These are phyloP conservation scores for Melanopsichium pennsylvanicum DNA, from an alignment of 1,284 basidiomycete genomes.

Conservation along the genomic window DNA sequence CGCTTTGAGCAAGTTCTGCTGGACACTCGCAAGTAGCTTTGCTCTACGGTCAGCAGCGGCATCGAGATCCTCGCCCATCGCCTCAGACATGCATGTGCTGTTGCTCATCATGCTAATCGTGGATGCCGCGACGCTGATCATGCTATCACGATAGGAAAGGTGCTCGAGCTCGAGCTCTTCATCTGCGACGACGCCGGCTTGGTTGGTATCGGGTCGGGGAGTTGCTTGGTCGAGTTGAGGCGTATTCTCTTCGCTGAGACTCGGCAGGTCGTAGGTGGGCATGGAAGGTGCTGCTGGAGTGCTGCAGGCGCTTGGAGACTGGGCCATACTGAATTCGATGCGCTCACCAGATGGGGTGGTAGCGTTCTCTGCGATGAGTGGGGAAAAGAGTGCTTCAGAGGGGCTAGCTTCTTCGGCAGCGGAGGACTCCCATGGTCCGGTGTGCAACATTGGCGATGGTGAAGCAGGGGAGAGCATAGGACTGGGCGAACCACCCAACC, in stretches of 20 bases:
- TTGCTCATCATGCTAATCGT: constrained; percentile 51
- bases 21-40: constrained; percentile 43
- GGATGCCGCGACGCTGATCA: constrained; percentile 44
- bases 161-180: constrained; percentile 23
- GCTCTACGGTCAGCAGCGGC: constrained; percentile 34
- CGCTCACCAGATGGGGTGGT: constrained; percentile 18
- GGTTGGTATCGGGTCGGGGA: constrained; percentile 18
- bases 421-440: constrained; percentile 19
- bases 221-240: constrained; percentile 18
- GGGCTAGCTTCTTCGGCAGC: background rate
- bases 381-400: constrained; percentile 12
- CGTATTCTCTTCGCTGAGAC: constrained; percentile 2
- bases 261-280: background rate
- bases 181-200: constrained; percentile 6
- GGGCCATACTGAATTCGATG: constrained; percentile 21
- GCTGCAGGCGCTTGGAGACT: constrained; percentile 7
- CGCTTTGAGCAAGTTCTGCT: constrained; percentile 38
- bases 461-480: constrained; percentile 15
- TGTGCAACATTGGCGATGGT: constrained; percentile 39
- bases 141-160: constrained; percentile 33
- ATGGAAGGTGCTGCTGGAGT: constrained; percentile 9
- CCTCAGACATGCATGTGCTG: constrained; percentile 44
- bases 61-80: constrained; percentile 41
- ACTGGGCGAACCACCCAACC: constrained; percentile 26
- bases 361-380: constrained; percentile 9